A percentile compares a stretch with the other conserved stretches of the same genome.
Evolutionary conservation across 2,329 filamentous ascomycete genomes (phyloP).

Genomic region (Leptographium lundbergii): DNA sequence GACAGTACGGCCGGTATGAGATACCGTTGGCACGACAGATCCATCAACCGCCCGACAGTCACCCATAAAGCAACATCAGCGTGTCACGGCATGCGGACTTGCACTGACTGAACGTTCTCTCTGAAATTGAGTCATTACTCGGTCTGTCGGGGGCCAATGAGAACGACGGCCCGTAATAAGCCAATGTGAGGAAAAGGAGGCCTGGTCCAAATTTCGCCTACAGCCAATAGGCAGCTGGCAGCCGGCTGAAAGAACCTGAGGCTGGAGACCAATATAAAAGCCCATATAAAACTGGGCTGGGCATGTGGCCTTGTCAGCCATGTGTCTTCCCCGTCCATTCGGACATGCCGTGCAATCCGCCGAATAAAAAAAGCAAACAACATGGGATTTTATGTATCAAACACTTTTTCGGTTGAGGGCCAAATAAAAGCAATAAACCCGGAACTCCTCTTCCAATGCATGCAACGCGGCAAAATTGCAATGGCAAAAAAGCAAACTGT

Average conservation of each 20-base stretch:
- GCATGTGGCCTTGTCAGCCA: too few species aligned
- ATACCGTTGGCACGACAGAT: not conserved
- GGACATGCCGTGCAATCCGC: not conserved
- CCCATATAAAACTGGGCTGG: too few species aligned
- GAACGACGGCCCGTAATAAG: not conserved
- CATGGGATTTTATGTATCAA: not conserved
- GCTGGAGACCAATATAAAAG: too few species aligned
- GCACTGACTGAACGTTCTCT: too few species aligned
- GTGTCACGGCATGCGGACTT: too few species aligned
- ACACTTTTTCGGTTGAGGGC: not conserved
- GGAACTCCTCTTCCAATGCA: conserved; percentile 2
- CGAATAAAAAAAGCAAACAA: not conserved
- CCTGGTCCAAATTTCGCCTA: not conserved
- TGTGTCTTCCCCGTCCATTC: not conserved
- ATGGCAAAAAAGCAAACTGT: not conserved
- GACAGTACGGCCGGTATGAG: not conserved
- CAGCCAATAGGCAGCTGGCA: not conserved
- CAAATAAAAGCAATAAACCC: conserved; percentile 4
- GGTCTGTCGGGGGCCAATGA: too few species aligned
- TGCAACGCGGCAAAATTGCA: not conserved
- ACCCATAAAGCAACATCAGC: too few species aligned
- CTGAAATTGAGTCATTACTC: too few species aligned
- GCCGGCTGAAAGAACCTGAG: not conserved
- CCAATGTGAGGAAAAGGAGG: not conserved
- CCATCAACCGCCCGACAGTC: too few species aligned